Evolutionary conservation across 2,329 filamentous ascomycete genomes (phyloP).

Genomic region (Escovopsis sp.): DNA sequence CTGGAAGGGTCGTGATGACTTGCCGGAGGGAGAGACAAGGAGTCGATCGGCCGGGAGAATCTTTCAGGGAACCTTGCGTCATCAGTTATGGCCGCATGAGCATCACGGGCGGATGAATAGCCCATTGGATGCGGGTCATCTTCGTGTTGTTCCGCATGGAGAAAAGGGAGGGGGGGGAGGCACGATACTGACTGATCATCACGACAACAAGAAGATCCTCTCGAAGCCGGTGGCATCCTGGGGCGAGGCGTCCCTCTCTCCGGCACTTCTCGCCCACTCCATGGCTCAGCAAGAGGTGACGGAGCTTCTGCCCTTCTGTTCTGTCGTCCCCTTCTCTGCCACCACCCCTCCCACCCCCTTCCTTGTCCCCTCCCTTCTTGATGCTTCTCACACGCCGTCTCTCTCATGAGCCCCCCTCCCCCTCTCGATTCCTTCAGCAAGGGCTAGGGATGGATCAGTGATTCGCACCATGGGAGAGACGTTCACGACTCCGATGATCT

Average conservation of each 20-base stretch:
- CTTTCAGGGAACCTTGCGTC: background rate
- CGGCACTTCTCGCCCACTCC: background rate
- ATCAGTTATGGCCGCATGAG: background rate
- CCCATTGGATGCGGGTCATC: constrained; percentile 4
- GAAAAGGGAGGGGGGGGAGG: background rate
- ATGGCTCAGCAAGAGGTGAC: no score
- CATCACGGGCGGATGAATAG: background rate
- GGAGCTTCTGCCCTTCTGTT: no score
- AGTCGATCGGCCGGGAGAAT: background rate
- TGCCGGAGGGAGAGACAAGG: background rate
- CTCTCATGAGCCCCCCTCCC: no score
- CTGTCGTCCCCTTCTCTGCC: no score
- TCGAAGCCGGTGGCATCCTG: background rate
- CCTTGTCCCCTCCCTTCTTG: no score
- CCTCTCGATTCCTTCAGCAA: no score
- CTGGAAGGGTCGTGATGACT: background rate
- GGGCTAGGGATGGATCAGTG: no score
- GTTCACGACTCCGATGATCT: no score
- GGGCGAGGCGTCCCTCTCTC: background rate
- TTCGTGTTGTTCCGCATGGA: constrained; percentile 1
- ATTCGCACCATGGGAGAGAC: no score
- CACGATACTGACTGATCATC: constrained; percentile 4
- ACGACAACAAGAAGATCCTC: constrained; percentile 1
- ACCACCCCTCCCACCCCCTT: no score
- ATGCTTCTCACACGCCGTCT: no score